A percentile compares a stretch with the other conserved stretches of the same genome.
phyloP scores from a whole-genome alignment of 2,329 filamentous ascomycete species.

The Aspergillus texensis region DNA sequence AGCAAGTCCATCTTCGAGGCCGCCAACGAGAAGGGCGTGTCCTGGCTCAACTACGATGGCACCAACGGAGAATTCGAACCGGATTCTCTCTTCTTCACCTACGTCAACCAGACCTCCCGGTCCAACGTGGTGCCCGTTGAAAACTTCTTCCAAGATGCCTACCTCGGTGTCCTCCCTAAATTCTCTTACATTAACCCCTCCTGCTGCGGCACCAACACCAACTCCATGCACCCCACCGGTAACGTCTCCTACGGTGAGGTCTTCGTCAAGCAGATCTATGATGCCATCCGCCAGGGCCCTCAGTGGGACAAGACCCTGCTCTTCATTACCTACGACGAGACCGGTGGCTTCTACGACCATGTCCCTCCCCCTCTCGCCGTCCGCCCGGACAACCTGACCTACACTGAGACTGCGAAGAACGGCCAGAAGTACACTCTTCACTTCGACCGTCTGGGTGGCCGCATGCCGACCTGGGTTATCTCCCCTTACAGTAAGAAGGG shows the following conservation, averaged over 20 bases:
- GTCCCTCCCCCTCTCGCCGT: constrained; percentile 37
- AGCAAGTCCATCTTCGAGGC: constrained; percentile 46
- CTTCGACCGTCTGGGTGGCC: constrained; percentile 34
- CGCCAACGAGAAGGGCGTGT: constrained; percentile 33
- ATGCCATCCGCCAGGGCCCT: constrained; percentile 36
- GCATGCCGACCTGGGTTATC: constrained; percentile 33
- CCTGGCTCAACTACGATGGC: constrained; percentile 41
- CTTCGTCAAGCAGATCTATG: constrained; percentile 41
- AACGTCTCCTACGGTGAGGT: constrained; percentile 40
- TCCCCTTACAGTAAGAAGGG: constrained; percentile 36
- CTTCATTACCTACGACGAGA: constrained; percentile 44
- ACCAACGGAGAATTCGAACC: constrained; percentile 27
- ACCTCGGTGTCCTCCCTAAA: constrained; percentile 34
- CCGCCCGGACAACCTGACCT: constrained; percentile 37
- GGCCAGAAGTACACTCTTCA: constrained; percentile 31
- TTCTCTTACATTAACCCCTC: constrained; percentile 43
- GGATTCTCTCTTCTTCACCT: constrained; percentile 38
- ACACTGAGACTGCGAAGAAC: constrained; percentile 33
- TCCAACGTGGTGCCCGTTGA: constrained; percentile 32
- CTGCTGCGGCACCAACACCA: constrained; percentile 43
- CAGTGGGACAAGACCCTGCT: constrained; percentile 41
- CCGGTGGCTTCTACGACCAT: constrained; percentile 43
- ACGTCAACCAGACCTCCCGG: constrained; percentile 39
- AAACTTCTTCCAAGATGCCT: constrained; percentile 39
- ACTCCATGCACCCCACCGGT: constrained; percentile 39